Conservation (phyloP, 805 yeast species). For the Hagleromyces aurorensis region DNA sequence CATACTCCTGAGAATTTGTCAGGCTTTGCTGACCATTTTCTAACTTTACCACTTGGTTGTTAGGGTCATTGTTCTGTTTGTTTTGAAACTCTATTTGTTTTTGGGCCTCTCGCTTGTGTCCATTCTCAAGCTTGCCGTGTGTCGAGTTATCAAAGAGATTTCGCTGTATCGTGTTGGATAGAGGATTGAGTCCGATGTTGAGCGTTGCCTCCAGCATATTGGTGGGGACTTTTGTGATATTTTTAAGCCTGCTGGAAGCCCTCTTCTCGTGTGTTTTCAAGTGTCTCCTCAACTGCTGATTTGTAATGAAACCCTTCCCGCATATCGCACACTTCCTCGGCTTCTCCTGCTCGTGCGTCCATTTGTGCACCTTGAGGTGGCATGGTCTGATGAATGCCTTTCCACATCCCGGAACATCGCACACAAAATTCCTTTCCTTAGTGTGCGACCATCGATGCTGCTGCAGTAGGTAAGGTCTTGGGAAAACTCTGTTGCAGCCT, state of each 20-base stretch:
- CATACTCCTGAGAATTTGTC: no score
- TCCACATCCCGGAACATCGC: slow-evolving; percentile 48
- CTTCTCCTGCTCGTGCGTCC: slow-evolving; percentile 54
- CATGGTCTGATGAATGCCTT: slow-evolving; percentile 67
- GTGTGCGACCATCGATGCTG: slow-evolving; percentile 75
- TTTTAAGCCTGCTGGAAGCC: slow-evolving; percentile 11
- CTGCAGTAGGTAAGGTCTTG: slow-evolving; percentile 48
- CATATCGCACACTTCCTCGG: slow-evolving; percentile 51
- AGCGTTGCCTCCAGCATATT: no score
- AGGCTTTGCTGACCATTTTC: no score
- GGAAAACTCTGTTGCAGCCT: slow-evolving; percentile 47
- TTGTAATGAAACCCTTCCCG: slow-evolving; percentile 51
- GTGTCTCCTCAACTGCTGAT: slow-evolving; percentile 54
- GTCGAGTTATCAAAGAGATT: no score
- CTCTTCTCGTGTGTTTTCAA: slow-evolving; percentile 45
- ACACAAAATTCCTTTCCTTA: slow-evolving; percentile 66
- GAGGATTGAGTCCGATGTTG: no score
- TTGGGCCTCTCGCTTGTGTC: no score
- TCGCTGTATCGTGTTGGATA: no score
- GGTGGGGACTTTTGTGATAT: not conserved
- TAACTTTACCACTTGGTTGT: no score
- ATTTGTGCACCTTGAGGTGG: slow-evolving; percentile 67
- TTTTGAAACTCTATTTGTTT: no score
- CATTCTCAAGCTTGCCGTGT: no score
- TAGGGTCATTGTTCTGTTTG: no score